Conservation (phyloP, 192 early-diverging fungal species). For the Coemansia sp. region DNA sequence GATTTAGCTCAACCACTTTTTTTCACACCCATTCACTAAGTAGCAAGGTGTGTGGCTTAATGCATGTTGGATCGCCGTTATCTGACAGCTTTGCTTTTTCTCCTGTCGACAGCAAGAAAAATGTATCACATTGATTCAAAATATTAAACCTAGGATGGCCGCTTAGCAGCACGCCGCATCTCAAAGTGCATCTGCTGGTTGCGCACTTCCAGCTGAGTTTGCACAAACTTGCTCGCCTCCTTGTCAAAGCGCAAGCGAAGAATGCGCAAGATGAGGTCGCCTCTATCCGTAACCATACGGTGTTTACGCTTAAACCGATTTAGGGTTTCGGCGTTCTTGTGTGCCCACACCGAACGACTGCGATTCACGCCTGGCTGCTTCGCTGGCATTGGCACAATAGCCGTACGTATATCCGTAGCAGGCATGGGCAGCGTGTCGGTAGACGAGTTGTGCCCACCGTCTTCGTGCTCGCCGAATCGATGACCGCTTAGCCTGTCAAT, state of each 20-base stretch:
- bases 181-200: constrained; percentile 50
- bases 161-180: constrained; percentile 38
- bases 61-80: too few relatives aligned
- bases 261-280: constrained; percentile 48
- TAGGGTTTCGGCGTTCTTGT: constrained; percentile 47
- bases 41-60: too few relatives aligned
- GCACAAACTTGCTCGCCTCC: constrained; percentile 44
- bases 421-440: constrained; percentile 27
- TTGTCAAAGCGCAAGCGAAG: constrained; percentile 49
- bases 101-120: too few relatives aligned
- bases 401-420: constrained; percentile 29
- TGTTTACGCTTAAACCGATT: constrained; percentile 28
- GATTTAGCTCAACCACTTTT: too few relatives aligned
- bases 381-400: constrained; percentile 21
- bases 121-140: background rate
- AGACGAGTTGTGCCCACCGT: constrained; percentile 23
- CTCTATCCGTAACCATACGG: constrained; percentile 48
- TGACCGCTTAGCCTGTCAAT: background rate
- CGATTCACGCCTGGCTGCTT: constrained; percentile 24
- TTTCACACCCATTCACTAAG: too few relatives aligned
- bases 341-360: constrained; percentile 53
- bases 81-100: too few relatives aligned
- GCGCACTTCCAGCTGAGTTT: constrained; percentile 44
- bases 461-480: constrained; percentile 15
- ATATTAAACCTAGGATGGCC: background rate